phyloP scores from a whole-genome alignment of 2,329 filamentous ascomycete genomes.

The Didymellaceae sp. region DNA sequence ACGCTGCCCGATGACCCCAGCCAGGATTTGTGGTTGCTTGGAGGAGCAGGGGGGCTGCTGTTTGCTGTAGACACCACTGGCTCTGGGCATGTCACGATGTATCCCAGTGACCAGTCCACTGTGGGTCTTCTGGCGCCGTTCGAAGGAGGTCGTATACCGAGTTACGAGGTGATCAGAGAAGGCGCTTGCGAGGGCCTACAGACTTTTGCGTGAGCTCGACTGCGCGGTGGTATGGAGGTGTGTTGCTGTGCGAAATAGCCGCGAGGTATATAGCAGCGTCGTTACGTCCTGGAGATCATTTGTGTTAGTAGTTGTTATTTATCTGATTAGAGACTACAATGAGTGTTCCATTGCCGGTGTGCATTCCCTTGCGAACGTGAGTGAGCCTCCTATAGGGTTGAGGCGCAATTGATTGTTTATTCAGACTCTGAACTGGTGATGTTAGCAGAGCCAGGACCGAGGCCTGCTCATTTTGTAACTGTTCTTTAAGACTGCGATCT shows the following conservation, averaged over 20 bases:
- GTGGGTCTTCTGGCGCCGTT: conserved; percentile 39
- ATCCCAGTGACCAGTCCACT: conserved; percentile 42
- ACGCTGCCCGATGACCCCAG: conserved; percentile 35
- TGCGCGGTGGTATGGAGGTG: not conserved
- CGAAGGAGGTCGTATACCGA: conserved; percentile 29
- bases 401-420: no score
- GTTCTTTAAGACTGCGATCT: no score
- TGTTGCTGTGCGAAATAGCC: not conserved
- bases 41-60: conserved; percentile 41
- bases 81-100: conserved; percentile 40
- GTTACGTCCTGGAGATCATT: no score
- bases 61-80: conserved; percentile 43
- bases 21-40: conserved; percentile 40
- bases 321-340: no score
- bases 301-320: no score
- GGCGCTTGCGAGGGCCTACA: conserved; percentile 15
- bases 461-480: no score
- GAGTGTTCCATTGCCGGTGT: no score
- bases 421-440: no score
- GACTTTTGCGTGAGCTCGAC: not conserved
- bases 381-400: no score
- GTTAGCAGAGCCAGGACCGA: no score
- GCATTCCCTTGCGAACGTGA: no score
- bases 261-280: no score
- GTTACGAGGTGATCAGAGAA: conserved; percentile 26